A percentile compares a stretch with the other conserved stretches of the same genome.
phyloP scores from a whole-genome alignment of 306 rosid genomes.

The Nissolia schottii region DNA sequence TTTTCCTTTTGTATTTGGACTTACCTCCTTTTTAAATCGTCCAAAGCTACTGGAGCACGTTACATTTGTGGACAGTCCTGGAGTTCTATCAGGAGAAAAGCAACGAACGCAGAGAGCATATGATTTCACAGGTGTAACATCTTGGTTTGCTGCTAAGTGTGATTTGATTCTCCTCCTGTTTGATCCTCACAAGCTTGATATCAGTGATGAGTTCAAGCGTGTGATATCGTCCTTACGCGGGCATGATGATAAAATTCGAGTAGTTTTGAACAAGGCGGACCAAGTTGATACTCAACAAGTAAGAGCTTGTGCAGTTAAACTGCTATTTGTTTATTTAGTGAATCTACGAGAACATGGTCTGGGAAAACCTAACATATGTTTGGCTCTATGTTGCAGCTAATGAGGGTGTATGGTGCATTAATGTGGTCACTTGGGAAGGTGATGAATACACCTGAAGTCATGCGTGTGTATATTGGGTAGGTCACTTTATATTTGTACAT shows the following conservation, averaged over 20 bases:
- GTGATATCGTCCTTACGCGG: constrained; percentile 86
- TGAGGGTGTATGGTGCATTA: constrained; percentile 96
- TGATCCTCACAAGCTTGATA: constrained; percentile 94
- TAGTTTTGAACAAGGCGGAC: constrained; percentile 90
- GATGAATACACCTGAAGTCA: constrained; percentile 88
- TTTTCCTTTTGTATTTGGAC: constrained; percentile 1
- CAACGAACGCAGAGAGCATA: constrained; percentile 89
- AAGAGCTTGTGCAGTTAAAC: constrained; percentile 14
- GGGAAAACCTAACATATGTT: constrained; percentile 2
- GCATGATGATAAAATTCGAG: constrained; percentile 89
- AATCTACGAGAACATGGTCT: background rate
- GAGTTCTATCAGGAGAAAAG: constrained; percentile 93
- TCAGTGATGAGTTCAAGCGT: constrained; percentile 92
- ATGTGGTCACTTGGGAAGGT: constrained; percentile 99
- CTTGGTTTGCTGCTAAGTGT: constrained; percentile 95
- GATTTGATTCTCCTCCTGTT: constrained; percentile 79
- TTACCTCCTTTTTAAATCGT: background rate
- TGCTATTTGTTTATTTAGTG: constrained; percentile 1
- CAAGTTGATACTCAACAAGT: constrained; percentile 92
- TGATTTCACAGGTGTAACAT: constrained; percentile 84
- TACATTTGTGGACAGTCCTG: constrained; percentile 92
- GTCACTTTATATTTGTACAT: background rate
- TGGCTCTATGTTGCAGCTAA: constrained; percentile 46
- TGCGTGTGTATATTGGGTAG: constrained; percentile 90
- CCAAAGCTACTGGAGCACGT: constrained; percentile 76